Percentiles rank a stretch among this genome's conserved stretches.
Conservation (phyloP, 164 flowering plant genomes). For the Santalum album region DNA sequence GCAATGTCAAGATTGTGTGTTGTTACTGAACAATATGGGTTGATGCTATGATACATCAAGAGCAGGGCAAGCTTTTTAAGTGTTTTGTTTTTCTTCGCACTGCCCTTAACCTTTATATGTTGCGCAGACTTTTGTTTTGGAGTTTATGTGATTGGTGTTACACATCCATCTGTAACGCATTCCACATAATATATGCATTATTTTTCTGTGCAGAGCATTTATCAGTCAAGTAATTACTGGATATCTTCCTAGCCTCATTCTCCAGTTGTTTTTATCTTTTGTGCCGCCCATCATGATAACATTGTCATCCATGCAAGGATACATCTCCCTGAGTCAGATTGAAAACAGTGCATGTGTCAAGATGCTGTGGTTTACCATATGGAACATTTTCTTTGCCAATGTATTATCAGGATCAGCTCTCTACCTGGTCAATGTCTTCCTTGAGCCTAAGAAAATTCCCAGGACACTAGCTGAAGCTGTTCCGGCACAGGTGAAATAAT, state of each 20-base stretch:
- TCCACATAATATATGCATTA: neutral
- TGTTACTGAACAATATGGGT: no score
- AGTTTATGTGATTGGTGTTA: no score
- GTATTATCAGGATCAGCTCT: conserved; percentile 75
- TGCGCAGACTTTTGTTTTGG: no score
- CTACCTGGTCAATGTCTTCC: conserved; percentile 30
- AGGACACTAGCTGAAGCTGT: conserved; percentile 58
- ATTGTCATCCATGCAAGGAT: conserved; percentile 76
- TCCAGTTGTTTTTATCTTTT: conserved; percentile 53
- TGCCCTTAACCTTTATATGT: no score
- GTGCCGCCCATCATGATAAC: conserved; percentile 81
- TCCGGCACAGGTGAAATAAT: conserved; percentile 66
- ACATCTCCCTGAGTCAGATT: conserved; percentile 59
- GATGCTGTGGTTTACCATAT: conserved; percentile 70
- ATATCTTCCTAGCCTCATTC: conserved; percentile 92
- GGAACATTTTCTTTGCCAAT: conserved; percentile 92
- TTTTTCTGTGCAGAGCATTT: conserved; percentile 46
- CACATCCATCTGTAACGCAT: no score
- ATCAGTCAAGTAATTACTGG: conserved; percentile 82
- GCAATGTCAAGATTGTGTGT: no score
- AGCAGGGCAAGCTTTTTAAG: no score
- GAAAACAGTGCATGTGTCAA: conserved; percentile 79
- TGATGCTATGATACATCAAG: no score
- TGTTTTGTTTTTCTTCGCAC: no score
- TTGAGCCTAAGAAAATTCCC: conserved; percentile 74